phyloP scores from a whole-genome alignment of 2,329 filamentous ascomycete genomes.

The Aspergillus sp. region DNA sequence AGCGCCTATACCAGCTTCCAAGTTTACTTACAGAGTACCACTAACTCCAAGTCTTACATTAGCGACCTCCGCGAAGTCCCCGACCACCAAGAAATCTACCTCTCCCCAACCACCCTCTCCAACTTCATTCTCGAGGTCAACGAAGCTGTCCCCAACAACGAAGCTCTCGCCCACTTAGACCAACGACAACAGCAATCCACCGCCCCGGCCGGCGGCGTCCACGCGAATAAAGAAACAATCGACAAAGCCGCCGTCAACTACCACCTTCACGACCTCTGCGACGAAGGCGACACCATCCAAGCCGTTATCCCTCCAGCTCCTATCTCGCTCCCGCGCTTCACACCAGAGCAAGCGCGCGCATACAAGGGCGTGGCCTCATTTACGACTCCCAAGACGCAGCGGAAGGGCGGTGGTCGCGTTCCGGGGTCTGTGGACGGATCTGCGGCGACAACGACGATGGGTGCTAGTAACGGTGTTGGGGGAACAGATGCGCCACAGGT shows the following conservation, averaged over 20 bases:
- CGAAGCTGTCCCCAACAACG: constrained; percentile 57
- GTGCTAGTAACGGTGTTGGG: constrained; percentile 13
- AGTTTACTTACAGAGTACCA: background rate
- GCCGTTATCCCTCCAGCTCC: constrained; percentile 61
- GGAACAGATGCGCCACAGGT: constrained; percentile 11
- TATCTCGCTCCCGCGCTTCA: constrained; percentile 47
- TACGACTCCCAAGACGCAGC: constrained; percentile 13
- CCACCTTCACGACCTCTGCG: constrained; percentile 63
- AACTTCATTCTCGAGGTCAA: constrained; percentile 87
- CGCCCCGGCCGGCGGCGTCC: constrained; percentile 30
- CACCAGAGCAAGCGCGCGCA: constrained; percentile 8
- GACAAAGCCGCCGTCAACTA: constrained; percentile 60
- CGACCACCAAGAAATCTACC: constrained; percentile 80
- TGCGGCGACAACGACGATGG: constrained; percentile 4
- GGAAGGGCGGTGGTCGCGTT: constrained; percentile 4
- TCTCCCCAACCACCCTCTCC: constrained; percentile 75
- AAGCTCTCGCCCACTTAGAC: constrained; percentile 17
- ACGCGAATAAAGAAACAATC: constrained; percentile 51
- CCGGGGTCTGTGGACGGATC: constrained; percentile 10
- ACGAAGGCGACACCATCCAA: constrained; percentile 57
- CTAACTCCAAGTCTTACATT: constrained; percentile 7
- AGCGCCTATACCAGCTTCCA: constrained; percentile 3
- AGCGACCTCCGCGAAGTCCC: constrained; percentile 34
- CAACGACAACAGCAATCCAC: constrained; percentile 12
- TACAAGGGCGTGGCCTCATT: constrained; percentile 25